phyloP scores from a whole-genome alignment of 2,329 filamentous ascomycete genomes.

The Diaporthe ampelina region DNA sequence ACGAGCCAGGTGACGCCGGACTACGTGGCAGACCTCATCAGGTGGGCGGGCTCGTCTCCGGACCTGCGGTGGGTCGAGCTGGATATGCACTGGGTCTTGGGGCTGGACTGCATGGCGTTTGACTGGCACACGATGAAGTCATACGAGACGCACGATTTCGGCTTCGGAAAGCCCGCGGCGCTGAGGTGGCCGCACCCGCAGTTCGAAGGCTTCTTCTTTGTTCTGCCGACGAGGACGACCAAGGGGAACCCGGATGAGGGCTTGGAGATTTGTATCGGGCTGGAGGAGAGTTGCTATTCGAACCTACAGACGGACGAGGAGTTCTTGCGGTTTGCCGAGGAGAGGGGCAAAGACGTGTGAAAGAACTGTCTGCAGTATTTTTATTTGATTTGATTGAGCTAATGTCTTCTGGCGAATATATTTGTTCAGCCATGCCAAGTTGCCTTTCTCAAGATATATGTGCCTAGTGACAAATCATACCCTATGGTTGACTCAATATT shows the following conservation, averaged over 20 bases:
- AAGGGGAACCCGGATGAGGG: conserved; percentile 30
- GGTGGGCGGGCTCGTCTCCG: conserved; percentile 45
- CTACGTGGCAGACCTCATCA: conserved; percentile 44
- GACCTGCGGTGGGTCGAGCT: conserved; percentile 47
- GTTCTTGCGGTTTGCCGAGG: conserved; percentile 32
- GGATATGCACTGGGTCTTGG: conserved; percentile 45
- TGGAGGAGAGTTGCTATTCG: conserved; percentile 37
- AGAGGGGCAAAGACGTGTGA: conserved; percentile 32
- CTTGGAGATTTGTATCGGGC: conserved; percentile 26
- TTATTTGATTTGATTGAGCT: background rate
- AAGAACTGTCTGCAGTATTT: background rate
- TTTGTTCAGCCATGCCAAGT: background rate
- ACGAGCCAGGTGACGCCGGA: conserved; percentile 44
- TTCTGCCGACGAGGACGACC: conserved; percentile 17
- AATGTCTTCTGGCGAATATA: background rate
- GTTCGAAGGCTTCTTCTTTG: conserved; percentile 39
- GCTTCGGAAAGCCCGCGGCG: conserved; percentile 46
- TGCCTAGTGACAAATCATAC: background rate
- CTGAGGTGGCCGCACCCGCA: conserved; percentile 35
- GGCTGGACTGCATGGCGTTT: conserved; percentile 46
- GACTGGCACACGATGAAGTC: conserved; percentile 47
- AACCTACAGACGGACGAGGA: conserved; percentile 33
- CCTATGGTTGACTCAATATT: too few species aligned
- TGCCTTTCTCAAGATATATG: background rate
- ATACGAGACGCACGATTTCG: conserved; percentile 49